Evolutionary conservation across 208 protist species (phyloP).

Genomic region (Leishmania aethiopica): DNA sequence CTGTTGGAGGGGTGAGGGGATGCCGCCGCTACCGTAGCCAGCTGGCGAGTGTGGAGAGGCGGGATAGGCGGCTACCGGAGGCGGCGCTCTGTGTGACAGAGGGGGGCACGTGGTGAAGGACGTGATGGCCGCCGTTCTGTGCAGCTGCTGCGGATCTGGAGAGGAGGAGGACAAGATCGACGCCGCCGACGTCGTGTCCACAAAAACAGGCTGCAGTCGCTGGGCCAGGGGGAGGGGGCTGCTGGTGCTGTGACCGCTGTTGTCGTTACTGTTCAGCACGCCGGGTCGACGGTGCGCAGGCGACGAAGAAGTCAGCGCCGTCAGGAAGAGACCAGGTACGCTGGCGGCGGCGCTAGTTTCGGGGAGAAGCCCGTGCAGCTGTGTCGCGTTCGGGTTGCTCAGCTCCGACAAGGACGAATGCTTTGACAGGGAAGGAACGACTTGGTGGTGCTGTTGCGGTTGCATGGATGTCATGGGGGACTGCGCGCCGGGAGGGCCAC

Average conservation of each 20-base stretch:
- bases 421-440: neutral
- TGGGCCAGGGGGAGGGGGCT: neutral
- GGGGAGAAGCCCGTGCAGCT: neutral
- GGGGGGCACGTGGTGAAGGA: conserved; percentile 5
- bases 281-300: neutral
- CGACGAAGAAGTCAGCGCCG: neutral
- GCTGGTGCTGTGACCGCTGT: conserved; percentile 6
- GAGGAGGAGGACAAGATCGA: neutral
- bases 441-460: conserved; percentile 1
- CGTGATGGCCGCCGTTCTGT: conserved; percentile 7
- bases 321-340: neutral
- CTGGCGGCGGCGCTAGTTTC: neutral
- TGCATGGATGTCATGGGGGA: conserved; percentile 10
- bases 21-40: neutral
- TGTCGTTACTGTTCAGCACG: conserved; percentile 5
- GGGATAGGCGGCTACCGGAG: conserved; percentile 7
- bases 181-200: neutral
- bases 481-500: neutral
- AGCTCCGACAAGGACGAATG: neutral
- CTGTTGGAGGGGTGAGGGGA: conserved; percentile 6
- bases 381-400: neutral
- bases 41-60: conserved; percentile 5
- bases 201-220: neutral
- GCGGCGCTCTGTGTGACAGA: conserved; percentile 1
- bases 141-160: conserved; percentile 9